A percentile compares a stretch with the other conserved stretches of the same genome.
Evolutionary conservation across 2,329 filamentous ascomycete species (phyloP).

Genomic region (Tolypocladium paradoxum): DNA sequence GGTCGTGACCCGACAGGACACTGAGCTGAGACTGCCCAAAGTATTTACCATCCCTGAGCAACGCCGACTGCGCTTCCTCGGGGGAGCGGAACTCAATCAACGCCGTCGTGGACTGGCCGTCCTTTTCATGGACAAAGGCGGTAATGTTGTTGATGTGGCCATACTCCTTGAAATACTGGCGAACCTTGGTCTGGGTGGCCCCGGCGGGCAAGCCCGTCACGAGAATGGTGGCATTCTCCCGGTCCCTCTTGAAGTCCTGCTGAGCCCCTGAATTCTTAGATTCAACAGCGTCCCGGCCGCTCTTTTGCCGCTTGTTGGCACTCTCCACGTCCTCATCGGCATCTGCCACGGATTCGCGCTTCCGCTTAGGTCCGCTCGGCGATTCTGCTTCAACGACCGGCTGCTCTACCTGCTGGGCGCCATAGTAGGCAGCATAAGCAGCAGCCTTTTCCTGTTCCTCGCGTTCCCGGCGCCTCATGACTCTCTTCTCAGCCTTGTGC

Average conservation of each 20-base stretch:
- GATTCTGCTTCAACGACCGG: conserved; percentile 16
- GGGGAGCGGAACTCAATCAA: conserved; percentile 75
- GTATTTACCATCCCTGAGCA: conserved; percentile 71
- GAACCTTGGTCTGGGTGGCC: conserved; percentile 60
- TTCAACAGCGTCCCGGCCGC: conserved; percentile 22
- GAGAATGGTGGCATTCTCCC: conserved; percentile 80
- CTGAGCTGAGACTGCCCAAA: conserved; percentile 63
- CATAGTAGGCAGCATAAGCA: conserved; percentile 32
- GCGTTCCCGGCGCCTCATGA: conserved; percentile 52
- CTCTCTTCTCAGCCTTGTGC: conserved; percentile 54
- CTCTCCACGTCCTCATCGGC: conserved; percentile 28
- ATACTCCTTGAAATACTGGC: conserved; percentile 86
- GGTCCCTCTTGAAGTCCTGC: conserved; percentile 58
- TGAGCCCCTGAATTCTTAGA: conserved; percentile 3
- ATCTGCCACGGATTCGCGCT: conserved; percentile 51
- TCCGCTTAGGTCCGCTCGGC: conserved; percentile 52
- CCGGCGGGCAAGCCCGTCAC: conserved; percentile 65
- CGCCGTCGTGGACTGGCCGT: conserved; percentile 53
- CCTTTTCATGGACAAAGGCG: conserved; percentile 47
- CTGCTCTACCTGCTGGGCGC: conserved; percentile 16
- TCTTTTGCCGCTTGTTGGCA: conserved; percentile 57
- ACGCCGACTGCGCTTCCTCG: conserved; percentile 72
- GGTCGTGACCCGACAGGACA: conserved; percentile 63
- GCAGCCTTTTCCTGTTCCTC: conserved; percentile 53
- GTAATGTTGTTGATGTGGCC: conserved; percentile 73